These are phyloP conservation scores for Phytophthora pluvialis DNA, from an alignment of 352 stramenopile genomes.

Conservation along the genomic window DNA sequence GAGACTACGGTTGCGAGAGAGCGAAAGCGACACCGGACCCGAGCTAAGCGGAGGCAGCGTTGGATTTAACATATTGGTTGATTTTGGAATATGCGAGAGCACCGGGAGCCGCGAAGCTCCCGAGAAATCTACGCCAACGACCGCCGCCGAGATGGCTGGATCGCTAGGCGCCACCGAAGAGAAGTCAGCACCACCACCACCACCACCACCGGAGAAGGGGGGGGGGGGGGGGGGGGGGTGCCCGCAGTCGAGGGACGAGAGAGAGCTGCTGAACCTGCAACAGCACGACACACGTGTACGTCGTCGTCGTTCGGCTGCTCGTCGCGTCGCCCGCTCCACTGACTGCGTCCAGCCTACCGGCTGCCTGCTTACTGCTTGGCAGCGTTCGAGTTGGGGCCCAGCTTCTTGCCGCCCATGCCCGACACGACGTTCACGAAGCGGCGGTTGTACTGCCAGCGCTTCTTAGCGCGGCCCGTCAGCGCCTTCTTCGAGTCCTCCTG, in stretches of 20 bases:
- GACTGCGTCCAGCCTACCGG: constrained; percentile 18
- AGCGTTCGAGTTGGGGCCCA: constrained; percentile 99
- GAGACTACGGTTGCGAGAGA: constrained; percentile 26
- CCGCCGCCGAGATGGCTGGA: constrained; percentile 25
- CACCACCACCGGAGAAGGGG: neutral
- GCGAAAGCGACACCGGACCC: constrained; percentile 34
- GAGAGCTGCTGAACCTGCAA: constrained; percentile 22
- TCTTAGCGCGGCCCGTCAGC: constrained; percentile 98
- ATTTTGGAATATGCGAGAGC: constrained; percentile 62
- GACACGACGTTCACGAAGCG: constrained; percentile 99
- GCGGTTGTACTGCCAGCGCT: constrained; percentile 99
- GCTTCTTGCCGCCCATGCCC: constrained; percentile 96
- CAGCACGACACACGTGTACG: constrained; percentile 5
- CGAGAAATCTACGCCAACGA: constrained; percentile 37
- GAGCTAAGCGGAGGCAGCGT: constrained; percentile 38
- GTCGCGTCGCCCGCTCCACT: neutral
- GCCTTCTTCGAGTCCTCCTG: constrained; percentile 98
- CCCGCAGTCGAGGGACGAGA: constrained; percentile 16
- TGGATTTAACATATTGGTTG: constrained; percentile 55
- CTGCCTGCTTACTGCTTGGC: constrained; percentile 83
- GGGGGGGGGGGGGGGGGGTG: constrained; percentile 9
- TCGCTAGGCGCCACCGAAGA: constrained; percentile 34
- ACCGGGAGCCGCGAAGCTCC: constrained; percentile 20
- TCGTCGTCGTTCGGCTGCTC: constrained; percentile 14
- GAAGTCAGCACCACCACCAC: constrained; percentile 31